Conservation (phyloP, 2,329 filamentous ascomycete genomes). For the Ceratocystis eucalypticola region DNA sequence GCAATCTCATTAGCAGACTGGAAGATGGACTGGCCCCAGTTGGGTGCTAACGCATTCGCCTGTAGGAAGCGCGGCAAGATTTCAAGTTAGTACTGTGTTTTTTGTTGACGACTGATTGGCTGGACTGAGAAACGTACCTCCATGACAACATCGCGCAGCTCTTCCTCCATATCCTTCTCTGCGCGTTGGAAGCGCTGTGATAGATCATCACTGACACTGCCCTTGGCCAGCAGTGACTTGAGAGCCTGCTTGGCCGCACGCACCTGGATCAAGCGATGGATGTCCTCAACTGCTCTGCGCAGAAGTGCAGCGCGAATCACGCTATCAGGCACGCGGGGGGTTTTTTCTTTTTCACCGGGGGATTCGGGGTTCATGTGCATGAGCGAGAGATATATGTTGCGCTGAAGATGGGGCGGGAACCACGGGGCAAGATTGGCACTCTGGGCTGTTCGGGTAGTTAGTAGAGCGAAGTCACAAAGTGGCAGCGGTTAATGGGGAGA, state of each 20-base stretch:
- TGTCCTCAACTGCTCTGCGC: slow-evolving; percentile 81
- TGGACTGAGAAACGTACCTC: slow-evolving; percentile 46
- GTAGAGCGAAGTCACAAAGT: slow-evolving; percentile 17
- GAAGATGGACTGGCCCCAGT: slow-evolving; percentile 93
- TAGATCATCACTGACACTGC: slow-evolving; percentile 88
- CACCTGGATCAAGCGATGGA: slow-evolving; percentile 79
- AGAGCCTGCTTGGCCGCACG: slow-evolving; percentile 80
- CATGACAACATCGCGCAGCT: slow-evolving; percentile 82
- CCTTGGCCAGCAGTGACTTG: slow-evolving; percentile 67
- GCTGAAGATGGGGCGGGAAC: slow-evolving; percentile 82
- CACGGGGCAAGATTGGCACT: slow-evolving; percentile 80
- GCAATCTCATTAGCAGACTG: slow-evolving; percentile 94
- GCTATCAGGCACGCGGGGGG: slow-evolving; percentile 61
- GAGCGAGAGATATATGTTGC: slow-evolving; percentile 88
- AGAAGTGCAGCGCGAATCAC: slow-evolving; percentile 79
- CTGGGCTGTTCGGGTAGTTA: slow-evolving; percentile 39
- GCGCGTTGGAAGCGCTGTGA: slow-evolving; percentile 86
- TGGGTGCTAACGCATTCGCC: slow-evolving; percentile 79
- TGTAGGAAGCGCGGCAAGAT: slow-evolving; percentile 28
- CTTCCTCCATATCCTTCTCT: slow-evolving; percentile 95
- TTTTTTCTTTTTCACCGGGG: slow-evolving; percentile 58
- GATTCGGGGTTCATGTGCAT: slow-evolving; percentile 59
- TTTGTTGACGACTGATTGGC: too few species aligned
- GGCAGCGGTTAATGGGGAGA: neutral
- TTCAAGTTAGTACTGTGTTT: neutral